A percentile compares a stretch with the other conserved stretches of the same genome.
phyloP scores from a whole-genome alignment of 495 filamentous ascomycete genomes.

The Neurospora discreta region DNA sequence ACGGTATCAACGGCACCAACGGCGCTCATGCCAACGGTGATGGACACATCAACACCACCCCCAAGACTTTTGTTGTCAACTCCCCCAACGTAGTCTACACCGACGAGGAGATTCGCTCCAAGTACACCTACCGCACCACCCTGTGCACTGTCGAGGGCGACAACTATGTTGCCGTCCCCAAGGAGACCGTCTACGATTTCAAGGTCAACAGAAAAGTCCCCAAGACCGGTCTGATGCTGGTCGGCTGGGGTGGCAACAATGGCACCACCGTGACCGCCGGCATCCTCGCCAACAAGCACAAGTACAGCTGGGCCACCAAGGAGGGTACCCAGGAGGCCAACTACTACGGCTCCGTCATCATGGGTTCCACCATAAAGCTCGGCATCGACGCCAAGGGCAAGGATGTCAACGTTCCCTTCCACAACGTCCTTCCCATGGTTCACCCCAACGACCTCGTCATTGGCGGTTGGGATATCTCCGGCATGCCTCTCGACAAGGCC shows the following conservation, averaged over 20 bases:
- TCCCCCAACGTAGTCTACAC: constrained; percentile 92
- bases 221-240: constrained; percentile 94
- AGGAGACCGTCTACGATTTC: constrained; percentile 91
- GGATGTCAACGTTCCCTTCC: constrained; percentile 95
- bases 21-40: constrained; percentile 21
- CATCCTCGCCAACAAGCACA: constrained; percentile 87
- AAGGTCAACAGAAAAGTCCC: constrained; percentile 89
- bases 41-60: constrained; percentile 20
- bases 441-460: constrained; percentile 94
- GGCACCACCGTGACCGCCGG: constrained; percentile 94
- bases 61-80: constrained; percentile 63
- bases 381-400: constrained; percentile 77
- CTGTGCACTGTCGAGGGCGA: constrained; percentile 58
- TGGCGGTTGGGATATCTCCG: constrained; percentile 96
- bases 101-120: constrained; percentile 76
- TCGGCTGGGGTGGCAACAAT: constrained; percentile 98
- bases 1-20: constrained; percentile 47
- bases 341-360: constrained; percentile 95
- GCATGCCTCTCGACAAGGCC: constrained; percentile 73
- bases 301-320: constrained; percentile 83
- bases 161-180: constrained; percentile 74
- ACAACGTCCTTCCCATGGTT: constrained; percentile 88
- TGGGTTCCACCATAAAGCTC: constrained; percentile 94
- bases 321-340: constrained; percentile 77
- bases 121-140: constrained; percentile 94